Conservation (phyloP, 2,329 filamentous ascomycete genomes). For the Fusarium sp. region DNA sequence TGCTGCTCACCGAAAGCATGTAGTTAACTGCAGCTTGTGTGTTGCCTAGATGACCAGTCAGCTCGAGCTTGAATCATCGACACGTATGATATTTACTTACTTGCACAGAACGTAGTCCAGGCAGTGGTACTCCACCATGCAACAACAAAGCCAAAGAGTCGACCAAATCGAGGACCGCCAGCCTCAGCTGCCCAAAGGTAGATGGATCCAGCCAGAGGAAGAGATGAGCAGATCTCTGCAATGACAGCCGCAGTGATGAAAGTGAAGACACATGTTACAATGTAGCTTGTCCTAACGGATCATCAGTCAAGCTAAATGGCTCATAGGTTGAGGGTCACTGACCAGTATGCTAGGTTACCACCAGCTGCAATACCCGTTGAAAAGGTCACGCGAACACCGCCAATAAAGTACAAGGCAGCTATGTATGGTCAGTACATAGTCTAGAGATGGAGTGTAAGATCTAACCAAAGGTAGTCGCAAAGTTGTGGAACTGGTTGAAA, state of each 20-base stretch:
- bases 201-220: constrained; percentile 69
- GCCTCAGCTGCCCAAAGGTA: constrained; percentile 72
- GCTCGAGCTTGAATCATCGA: not conserved
- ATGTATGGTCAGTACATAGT: not conserved
- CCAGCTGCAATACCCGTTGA: constrained; percentile 72
- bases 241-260: constrained; percentile 71
- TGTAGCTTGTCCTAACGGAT: constrained; percentile 65
- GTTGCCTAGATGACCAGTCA: constrained; percentile 50
- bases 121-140: constrained; percentile 73
- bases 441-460: not conserved
- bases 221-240: constrained; percentile 70
- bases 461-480: constrained; percentile 69
- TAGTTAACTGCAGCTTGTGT: constrained; percentile 64
- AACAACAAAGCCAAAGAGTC: constrained; percentile 70
- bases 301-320: not conserved
- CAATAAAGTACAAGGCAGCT: constrained; percentile 72
- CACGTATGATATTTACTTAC: constrained; percentile 41
- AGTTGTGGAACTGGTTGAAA: constrained; percentile 69
- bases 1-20: constrained; percentile 59
- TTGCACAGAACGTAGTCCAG: constrained; percentile 70
- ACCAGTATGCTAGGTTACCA: constrained; percentile 72
- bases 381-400: constrained; percentile 70
- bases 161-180: constrained; percentile 65
- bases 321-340: not conserved
- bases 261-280: constrained; percentile 70